Conservation (phyloP, 1,284 basidiomycete species). For the Sporisorium sorghi region DNA sequence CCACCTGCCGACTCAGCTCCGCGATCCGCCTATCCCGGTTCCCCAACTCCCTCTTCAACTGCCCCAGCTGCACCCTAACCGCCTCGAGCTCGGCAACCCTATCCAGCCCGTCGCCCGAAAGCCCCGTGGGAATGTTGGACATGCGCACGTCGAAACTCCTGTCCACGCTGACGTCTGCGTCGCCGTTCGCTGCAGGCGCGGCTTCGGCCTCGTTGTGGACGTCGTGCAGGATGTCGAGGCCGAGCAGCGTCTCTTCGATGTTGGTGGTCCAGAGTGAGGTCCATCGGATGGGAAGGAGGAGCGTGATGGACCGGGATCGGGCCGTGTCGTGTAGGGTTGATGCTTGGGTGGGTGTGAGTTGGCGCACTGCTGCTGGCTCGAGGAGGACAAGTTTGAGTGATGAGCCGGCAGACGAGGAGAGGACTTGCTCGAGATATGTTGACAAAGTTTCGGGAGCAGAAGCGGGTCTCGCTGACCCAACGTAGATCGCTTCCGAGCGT, state of each 20-base stretch:
- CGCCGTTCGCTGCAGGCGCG: conserved; percentile 1
- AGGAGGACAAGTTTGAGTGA: conserved; percentile 9
- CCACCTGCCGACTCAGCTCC: conserved; percentile 10
- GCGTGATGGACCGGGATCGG: background rate
- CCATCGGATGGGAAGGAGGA: conserved; percentile 32
- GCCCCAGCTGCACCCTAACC: conserved; percentile 15
- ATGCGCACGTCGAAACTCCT: conserved; percentile 44
- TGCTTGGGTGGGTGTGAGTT: conserved; percentile 16
- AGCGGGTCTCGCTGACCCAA: conserved; percentile 20
- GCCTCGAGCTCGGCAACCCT: conserved; percentile 17
- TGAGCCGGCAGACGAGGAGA: background rate
- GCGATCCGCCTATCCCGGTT: conserved; percentile 16
- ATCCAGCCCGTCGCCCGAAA: conserved; percentile 16
- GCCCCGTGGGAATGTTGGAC: conserved; percentile 38
- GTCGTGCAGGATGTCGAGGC: conserved; percentile 40
- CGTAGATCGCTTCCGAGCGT: conserved; percentile 23
- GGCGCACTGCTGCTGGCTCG: conserved; percentile 27
- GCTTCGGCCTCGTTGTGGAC: conserved; percentile 5
- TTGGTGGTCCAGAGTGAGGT: conserved; percentile 8
- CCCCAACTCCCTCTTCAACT: conserved; percentile 17
- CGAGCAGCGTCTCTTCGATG: conserved; percentile 39
- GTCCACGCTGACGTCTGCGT: conserved; percentile 22
- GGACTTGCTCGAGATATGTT: conserved; percentile 10
- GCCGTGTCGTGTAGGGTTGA: conserved; percentile 19
- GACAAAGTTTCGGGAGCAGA: background rate